These are phyloP conservation scores for Thraustochytrium sp. DNA, from an alignment of 352 stramenopile genomes.

Conservation along the genomic window DNA sequence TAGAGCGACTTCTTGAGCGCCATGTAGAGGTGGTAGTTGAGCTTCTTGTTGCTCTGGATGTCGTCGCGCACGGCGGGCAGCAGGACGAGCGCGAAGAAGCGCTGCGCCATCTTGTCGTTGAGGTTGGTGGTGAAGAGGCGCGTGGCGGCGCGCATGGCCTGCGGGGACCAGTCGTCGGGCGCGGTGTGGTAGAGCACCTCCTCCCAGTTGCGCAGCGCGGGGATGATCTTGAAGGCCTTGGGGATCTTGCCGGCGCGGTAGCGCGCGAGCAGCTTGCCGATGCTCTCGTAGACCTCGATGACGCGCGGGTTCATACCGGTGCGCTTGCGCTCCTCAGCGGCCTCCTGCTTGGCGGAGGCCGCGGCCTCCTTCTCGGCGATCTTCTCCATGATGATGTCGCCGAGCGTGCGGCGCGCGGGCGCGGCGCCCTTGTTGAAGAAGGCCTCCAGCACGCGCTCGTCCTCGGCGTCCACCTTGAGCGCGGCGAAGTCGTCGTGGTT, in stretches of 20 bases:
- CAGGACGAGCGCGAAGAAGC: constrained; percentile 98
- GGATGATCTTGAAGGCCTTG: constrained; percentile 99
- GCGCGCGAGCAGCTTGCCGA: constrained; percentile 90
- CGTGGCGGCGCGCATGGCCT: constrained; percentile 93
- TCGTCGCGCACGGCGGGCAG: constrained; percentile 91
- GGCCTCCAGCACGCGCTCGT: constrained; percentile 56
- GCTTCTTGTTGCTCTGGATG: constrained; percentile 92
- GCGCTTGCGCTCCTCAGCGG: constrained; percentile 22
- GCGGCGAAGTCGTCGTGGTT: constrained; percentile 69
- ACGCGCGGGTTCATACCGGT: constrained; percentile 81
- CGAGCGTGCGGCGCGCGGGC: constrained; percentile 81
- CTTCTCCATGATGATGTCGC: constrained; percentile 99
- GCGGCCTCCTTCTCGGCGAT: constrained; percentile 92
- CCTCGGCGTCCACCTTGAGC: constrained; percentile 75
- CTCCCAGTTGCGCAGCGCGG: constrained; percentile 97
- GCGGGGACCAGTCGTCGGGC: constrained; percentile 95
- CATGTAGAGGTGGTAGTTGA: constrained; percentile 99
- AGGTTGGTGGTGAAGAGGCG: constrained; percentile 98
- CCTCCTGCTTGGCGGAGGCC: constrained; percentile 46
- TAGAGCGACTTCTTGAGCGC: constrained; percentile 97
- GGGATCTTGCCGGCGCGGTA: constrained; percentile 97
- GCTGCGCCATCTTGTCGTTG: constrained; percentile 97
- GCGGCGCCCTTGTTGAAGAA: constrained; percentile 57
- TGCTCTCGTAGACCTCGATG: constrained; percentile 95
- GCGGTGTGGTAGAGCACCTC: constrained; percentile 92